phyloP scores from a whole-genome alignment of 345 rosid species.

The Psidium friedrichsthalianum region DNA sequence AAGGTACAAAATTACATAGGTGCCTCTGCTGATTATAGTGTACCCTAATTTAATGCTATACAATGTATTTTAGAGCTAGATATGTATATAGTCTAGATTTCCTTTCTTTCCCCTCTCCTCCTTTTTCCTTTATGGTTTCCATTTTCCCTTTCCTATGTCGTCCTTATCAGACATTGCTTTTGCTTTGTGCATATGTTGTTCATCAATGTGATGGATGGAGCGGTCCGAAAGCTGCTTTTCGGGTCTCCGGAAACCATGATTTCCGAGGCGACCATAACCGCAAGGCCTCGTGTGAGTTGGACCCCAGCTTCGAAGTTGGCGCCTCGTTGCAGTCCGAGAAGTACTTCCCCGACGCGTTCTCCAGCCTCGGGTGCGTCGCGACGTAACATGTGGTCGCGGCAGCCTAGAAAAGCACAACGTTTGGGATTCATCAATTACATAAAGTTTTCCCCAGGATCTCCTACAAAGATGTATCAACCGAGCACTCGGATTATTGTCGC shows the following conservation, averaged over 20 bases:
- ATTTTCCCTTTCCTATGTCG: background rate
- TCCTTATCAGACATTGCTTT: background rate
- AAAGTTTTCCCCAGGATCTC: no score
- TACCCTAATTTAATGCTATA: background rate
- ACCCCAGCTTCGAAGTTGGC: conserved; percentile 55
- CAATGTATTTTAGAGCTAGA: background rate
- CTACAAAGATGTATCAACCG: no score
- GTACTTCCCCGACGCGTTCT: conserved; percentile 57
- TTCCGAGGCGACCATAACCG: conserved; percentile 78
- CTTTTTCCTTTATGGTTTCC: background rate
- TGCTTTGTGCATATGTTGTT: background rate
- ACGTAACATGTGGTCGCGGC: conserved; percentile 95
- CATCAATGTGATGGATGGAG: background rate
- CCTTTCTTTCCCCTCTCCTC: background rate
- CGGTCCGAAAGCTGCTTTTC: conserved; percentile 32
- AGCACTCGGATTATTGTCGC: no score
- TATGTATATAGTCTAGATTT: background rate
- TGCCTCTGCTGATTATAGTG: background rate
- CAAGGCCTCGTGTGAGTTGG: conserved; percentile 57
- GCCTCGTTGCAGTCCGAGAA: conserved; percentile 90
- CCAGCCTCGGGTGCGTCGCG: conserved; percentile 54
- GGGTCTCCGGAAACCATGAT: conserved; percentile 56
- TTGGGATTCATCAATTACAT: background rate
- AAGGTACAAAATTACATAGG: background rate
- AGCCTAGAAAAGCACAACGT: conserved; percentile 27